Percentiles rank a stretch among this genome's conserved stretches.
Conservation (phyloP, 2,329 filamentous ascomycete genomes). For the Trichoderma arundinaceum region DNA sequence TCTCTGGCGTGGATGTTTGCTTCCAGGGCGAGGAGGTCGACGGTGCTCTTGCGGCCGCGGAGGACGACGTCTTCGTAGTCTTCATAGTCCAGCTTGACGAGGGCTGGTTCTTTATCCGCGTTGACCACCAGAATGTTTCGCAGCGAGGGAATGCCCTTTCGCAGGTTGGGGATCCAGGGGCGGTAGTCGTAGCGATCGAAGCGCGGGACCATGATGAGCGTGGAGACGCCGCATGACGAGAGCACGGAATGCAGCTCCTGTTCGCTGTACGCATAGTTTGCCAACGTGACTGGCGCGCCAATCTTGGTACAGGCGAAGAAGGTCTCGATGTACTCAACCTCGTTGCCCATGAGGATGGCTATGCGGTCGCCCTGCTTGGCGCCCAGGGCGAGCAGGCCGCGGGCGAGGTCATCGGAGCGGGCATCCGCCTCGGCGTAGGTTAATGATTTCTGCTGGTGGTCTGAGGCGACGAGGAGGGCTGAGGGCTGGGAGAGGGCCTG, state of each 20-base stretch:
- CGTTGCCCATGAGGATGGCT: constrained; percentile 27
- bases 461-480: constrained; percentile 4
- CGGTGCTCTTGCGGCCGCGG: neutral
- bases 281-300: constrained; percentile 4
- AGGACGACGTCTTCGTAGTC: constrained; percentile 3
- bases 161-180: neutral
- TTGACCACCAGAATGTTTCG: constrained; percentile 1
- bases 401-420: constrained; percentile 17
- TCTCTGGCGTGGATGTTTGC: constrained; percentile 13
- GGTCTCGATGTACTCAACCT: constrained; percentile 12
- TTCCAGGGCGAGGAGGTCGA: neutral
- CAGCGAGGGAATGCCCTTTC: neutral
- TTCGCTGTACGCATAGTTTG: constrained; percentile 9
- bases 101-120: constrained; percentile 4
- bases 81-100: constrained; percentile 9
- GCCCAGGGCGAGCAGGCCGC: neutral
- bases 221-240: constrained; percentile 9
- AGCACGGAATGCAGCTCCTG: constrained; percentile 12
- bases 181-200: constrained; percentile 20
- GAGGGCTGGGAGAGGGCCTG: neutral
- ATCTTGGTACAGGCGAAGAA: constrained; percentile 14
- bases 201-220: constrained; percentile 6
- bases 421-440: constrained; percentile 4
- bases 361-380: constrained; percentile 7
- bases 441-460: constrained; percentile 13